Conservation (phyloP, 1,139 yeast genomes). For the Hyphopichia khmerensis region DNA sequence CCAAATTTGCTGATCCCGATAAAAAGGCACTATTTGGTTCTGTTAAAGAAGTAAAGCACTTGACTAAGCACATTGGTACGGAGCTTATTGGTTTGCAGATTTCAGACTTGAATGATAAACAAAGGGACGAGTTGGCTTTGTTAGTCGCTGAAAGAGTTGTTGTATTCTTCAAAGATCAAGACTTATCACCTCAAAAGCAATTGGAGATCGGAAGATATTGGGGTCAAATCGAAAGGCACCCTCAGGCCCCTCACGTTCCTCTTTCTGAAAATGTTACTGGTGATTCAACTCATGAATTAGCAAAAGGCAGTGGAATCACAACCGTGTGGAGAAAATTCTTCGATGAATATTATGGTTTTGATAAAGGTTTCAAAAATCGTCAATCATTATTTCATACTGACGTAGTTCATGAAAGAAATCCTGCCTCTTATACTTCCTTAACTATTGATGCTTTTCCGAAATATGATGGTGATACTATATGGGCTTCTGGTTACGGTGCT, state of each 20-base stretch:
- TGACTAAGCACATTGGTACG: slow-evolving; percentile 49
- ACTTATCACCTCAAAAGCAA: slow-evolving; percentile 35
- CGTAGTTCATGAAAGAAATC: slow-evolving; percentile 21
- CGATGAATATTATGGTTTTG: slow-evolving; percentile 13
- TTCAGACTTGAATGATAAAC: slow-evolving; percentile 39
- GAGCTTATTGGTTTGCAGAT: slow-evolving; percentile 47
- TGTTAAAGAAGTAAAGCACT: slow-evolving; percentile 46
- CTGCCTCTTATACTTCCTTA: slow-evolving; percentile 21
- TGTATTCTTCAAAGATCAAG: slow-evolving; percentile 48
- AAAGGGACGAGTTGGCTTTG: slow-evolving; percentile 49
- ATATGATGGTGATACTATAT: slow-evolving; percentile 21
- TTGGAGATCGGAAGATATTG: slow-evolving; percentile 30
- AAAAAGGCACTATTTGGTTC: slow-evolving; percentile 54
- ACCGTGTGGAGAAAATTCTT: slow-evolving; percentile 44
- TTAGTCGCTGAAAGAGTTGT: slow-evolving; percentile 52
- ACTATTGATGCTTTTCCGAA: slow-evolving; percentile 19
- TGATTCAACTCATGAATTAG: slow-evolving; percentile 14
- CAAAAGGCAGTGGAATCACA: slow-evolving; percentile 29
- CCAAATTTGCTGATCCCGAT: slow-evolving; percentile 50
- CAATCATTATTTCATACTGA: slow-evolving; percentile 25
- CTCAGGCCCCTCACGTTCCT: slow-evolving; percentile 23
- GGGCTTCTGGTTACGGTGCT: slow-evolving; percentile 22
- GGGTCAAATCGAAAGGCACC: slow-evolving; percentile 31
- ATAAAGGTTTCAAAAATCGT: slow-evolving; percentile 17
- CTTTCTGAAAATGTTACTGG: background rate